Percentiles rank a stretch among this genome's conserved stretches.
Conservation (phyloP, 2,329 filamentous ascomycete species). For the Lasiodiplodia sp. region DNA sequence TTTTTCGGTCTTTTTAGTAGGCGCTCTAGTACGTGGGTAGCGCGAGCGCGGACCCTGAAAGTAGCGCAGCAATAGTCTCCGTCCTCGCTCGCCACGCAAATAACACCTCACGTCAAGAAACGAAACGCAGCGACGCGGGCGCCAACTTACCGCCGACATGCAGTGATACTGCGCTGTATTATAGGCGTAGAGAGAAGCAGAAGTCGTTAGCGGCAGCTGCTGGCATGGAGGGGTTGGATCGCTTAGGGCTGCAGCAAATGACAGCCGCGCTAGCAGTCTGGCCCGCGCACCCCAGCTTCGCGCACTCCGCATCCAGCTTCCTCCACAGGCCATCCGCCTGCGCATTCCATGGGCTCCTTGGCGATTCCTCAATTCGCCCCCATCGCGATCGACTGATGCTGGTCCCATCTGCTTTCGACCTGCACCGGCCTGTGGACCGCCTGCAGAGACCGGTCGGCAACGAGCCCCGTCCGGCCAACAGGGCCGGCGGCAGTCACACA, state of each 20-base stretch:
- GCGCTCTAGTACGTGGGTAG: not conserved
- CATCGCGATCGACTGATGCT: slow-evolving; percentile 2
- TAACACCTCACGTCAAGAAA: not conserved
- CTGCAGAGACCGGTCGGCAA: not conserved
- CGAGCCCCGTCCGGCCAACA: slow-evolving; percentile 5
- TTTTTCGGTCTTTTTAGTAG: not conserved
- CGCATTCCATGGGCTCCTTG: not conserved
- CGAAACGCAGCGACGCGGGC: not conserved
- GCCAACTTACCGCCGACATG: not conserved
- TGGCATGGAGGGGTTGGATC: not conserved
- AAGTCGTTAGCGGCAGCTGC: not conserved
- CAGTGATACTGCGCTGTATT: not conserved
- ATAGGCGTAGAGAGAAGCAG: not conserved
- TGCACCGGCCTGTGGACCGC: not conserved
- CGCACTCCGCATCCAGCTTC: not conserved
- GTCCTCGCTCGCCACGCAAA: not conserved
- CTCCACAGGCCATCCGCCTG: not conserved
- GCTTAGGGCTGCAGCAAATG: not conserved
- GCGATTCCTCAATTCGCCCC: not conserved
- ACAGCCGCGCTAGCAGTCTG: not conserved
- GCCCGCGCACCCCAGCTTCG: not conserved
- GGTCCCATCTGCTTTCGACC: not conserved
- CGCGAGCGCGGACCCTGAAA: not conserved
- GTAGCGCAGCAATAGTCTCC: not conserved
- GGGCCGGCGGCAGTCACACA: not conserved